These are phyloP conservation scores for Cupressus sempervirens DNA, from an alignment of 75 land plant genomes.

Conservation along the genomic window DNA sequence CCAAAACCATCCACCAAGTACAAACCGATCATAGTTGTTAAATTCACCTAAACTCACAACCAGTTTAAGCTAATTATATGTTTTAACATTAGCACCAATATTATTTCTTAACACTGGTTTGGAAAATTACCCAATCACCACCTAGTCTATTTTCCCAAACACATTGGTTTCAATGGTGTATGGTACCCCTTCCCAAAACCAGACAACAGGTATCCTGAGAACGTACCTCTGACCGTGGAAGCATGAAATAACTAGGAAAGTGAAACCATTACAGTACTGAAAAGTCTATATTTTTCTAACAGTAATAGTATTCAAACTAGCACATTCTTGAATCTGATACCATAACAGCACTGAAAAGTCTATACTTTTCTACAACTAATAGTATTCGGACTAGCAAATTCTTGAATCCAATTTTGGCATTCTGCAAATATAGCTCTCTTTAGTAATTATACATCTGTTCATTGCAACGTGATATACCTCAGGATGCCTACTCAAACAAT, in stretches of 20 bases:
- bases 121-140: neutral
- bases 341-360: neutral
- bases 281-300: no score
- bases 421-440: neutral
- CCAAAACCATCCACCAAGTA: neutral
- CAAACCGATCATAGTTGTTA: neutral
- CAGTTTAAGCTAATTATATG: neutral
- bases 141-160: neutral
- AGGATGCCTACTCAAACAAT: neutral
- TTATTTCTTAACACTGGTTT: neutral
- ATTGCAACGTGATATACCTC: neutral
- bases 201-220: neutral
- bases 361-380: no score
- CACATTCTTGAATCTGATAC: no score
- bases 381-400: no score
- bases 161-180: neutral
- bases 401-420: no score
- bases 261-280: neutral
- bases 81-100: neutral
- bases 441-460: neutral
- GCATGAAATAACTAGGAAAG: neutral
- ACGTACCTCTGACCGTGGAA: neutral
- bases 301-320: no score
- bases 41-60: neutral
- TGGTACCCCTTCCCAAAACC: neutral